These are phyloP conservation scores for Chlorella ohadii DNA, from an alignment of 139 green algal species.

Conservation along the genomic window DNA sequence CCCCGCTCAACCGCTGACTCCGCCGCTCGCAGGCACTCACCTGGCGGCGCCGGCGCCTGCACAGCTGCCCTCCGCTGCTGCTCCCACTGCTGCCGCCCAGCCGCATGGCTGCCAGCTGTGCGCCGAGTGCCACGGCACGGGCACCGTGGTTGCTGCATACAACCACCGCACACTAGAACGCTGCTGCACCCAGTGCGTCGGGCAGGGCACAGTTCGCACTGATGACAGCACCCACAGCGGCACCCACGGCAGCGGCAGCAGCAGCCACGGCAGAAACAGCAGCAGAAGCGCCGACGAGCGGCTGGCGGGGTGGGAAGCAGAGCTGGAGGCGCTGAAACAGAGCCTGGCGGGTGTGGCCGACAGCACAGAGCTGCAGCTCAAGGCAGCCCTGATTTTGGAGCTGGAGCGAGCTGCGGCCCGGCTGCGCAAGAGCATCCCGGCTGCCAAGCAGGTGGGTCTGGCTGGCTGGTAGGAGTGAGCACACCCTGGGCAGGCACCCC, in stretches of 20 bases:
- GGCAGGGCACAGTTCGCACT: neutral
- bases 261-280: neutral
- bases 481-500: too few relatives aligned
- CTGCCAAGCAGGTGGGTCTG: too few relatives aligned
- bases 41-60: neutral
- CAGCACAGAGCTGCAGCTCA: neutral
- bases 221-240: neutral
- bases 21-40: neutral
- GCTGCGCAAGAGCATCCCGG: neutral
- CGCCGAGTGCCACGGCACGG: neutral
- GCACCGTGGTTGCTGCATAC: neutral
- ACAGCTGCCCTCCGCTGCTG: neutral
- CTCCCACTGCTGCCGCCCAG: too few relatives aligned
- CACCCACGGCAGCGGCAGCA: neutral
- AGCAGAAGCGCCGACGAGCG: neutral
- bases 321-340: conserved; percentile 13
- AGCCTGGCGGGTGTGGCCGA: neutral
- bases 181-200: neutral
- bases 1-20: too few relatives aligned
- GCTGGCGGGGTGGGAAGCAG: conserved; percentile 11
- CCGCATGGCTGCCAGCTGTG: neutral
- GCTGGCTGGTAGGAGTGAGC: too few relatives aligned
- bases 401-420: neutral
- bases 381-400: neutral
- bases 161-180: neutral